phyloP scores from a whole-genome alignment of 2,329 filamentous ascomycete species.

The Thelonectria discophora region DNA sequence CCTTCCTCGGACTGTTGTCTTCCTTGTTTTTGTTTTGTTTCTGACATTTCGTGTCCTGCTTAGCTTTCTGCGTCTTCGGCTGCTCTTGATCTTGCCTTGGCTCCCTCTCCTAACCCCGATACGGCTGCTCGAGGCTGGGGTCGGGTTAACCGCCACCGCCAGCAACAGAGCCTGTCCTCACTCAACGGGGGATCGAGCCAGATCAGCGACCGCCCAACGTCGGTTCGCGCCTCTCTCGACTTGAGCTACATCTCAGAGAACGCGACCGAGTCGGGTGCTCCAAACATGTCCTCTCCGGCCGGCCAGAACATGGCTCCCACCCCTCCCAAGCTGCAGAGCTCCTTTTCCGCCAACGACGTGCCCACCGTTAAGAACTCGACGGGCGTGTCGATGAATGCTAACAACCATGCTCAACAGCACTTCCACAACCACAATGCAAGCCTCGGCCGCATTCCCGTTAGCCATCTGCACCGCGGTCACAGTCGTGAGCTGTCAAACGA shows the following conservation, averaged over 20 bases:
- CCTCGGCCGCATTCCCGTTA: constrained; percentile 77
- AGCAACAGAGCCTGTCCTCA: constrained; percentile 66
- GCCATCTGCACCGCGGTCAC: constrained; percentile 69
- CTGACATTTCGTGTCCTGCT: constrained; percentile 48
- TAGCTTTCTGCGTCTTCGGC: constrained; percentile 84
- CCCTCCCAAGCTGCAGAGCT: constrained; percentile 81
- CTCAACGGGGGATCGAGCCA: constrained; percentile 55
- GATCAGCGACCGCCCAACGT: constrained; percentile 58
- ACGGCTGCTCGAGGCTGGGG: constrained; percentile 63
- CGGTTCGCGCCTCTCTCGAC: constrained; percentile 67
- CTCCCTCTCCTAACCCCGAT: constrained; percentile 72
- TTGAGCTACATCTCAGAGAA: constrained; percentile 61
- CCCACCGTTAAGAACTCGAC: constrained; percentile 81
- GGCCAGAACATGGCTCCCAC: constrained; percentile 63
- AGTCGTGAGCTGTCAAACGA: constrained; percentile 74
- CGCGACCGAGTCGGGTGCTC: constrained; percentile 49
- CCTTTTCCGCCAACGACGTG: constrained; percentile 89
- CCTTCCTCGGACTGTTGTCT: constrained; percentile 19
- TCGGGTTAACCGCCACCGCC: constrained; percentile 71
- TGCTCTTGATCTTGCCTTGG: constrained; percentile 80
- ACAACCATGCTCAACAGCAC: constrained; percentile 69
- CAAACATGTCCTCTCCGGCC: constrained; percentile 56
- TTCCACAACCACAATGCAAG: constrained; percentile 83
- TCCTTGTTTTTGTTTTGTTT: constrained; percentile 40
- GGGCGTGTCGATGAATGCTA: constrained; percentile 58